Percentiles rank a stretch among this genome's conserved stretches.
Evolutionary conservation across 2,329 filamentous ascomycete genomes (phyloP).

Genomic region (Parastagonospora nodorum): DNA sequence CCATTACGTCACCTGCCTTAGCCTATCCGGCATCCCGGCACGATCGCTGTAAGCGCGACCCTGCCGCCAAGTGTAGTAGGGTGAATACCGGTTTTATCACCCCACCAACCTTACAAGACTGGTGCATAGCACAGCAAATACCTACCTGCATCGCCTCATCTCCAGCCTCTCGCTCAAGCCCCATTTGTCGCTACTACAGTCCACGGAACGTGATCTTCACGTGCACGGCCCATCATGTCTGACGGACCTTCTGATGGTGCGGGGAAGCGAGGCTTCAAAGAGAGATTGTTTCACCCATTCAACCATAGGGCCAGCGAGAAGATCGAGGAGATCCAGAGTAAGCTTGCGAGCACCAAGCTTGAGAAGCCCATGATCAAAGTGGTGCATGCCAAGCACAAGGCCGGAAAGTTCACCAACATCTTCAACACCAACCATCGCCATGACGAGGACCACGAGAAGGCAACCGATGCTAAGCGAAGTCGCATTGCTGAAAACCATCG

Average conservation of each 20-base stretch:
- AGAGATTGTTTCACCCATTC: constrained; percentile 48
- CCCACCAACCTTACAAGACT: constrained; percentile 25
- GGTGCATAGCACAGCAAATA: constrained; percentile 14
- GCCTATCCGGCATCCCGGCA: constrained; percentile 6
- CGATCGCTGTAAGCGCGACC: constrained; percentile 6
- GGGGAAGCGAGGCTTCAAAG: constrained; percentile 37
- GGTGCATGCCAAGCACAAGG: constrained; percentile 64
- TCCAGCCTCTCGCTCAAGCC: constrained; percentile 24
- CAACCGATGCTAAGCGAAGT: constrained; percentile 78
- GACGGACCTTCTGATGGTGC: constrained; percentile 7
- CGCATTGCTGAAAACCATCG: constrained; percentile 75
- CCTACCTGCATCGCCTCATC: constrained; percentile 22
- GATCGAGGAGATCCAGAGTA: constrained; percentile 46
- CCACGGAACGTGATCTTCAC: constrained; percentile 10
- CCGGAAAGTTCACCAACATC: constrained; percentile 68
- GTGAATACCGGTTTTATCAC: constrained; percentile 32
- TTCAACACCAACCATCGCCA: constrained; percentile 90
- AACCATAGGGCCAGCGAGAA: constrained; percentile 33
- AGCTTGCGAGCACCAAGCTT: constrained; percentile 54
- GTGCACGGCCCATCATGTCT: constrained; percentile 24
- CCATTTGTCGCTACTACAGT: constrained; percentile 7
- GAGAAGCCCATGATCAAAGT: constrained; percentile 55
- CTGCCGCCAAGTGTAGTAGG: constrained; percentile 11
- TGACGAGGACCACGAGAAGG: constrained; percentile 88
- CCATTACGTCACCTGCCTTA: constrained; percentile 11